Evolutionary conservation across 164 flowering plant genomes (phyloP).

Genomic region (Magnolia sinica): DNA sequence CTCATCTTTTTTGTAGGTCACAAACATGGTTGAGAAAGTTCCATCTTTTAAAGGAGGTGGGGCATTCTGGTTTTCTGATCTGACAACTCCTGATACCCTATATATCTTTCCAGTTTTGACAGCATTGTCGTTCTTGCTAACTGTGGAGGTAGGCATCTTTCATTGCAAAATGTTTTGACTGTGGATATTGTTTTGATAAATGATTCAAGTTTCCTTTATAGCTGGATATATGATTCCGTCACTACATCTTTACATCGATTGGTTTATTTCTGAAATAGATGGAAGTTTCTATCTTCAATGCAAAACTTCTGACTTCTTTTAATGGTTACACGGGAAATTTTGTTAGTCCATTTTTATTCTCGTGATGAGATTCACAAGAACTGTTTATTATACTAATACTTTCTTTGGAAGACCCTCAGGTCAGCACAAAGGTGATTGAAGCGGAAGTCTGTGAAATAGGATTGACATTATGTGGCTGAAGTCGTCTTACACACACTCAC

Average conservation of each 20-base stretch:
- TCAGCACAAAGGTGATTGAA: no score
- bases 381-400: no score
- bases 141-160: constrained; percentile 64
- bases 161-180: background rate
- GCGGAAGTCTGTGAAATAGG: no score
- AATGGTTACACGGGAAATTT: background rate
- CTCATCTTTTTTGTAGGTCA: constrained; percentile 39
- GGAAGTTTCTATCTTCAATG: background rate
- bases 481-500: no score
- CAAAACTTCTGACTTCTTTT: no score
- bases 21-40: constrained; percentile 81
- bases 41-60: constrained; percentile 89
- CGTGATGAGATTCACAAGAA: background rate
- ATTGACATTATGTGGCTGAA: no score
- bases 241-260: background rate
- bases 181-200: no score
- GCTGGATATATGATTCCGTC: background rate
- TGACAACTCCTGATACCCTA: constrained; percentile 71
- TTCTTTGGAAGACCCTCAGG: no score
- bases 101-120: constrained; percentile 73
- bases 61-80: constrained; percentile 79
- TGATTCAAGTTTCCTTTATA: background rate
- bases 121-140: constrained; percentile 59
- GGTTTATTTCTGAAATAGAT: background rate
- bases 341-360: background rate